These are phyloP conservation scores for Boeremia exigua DNA, from an alignment of 2,329 filamentous ascomycete genomes.

Conservation along the genomic window DNA sequence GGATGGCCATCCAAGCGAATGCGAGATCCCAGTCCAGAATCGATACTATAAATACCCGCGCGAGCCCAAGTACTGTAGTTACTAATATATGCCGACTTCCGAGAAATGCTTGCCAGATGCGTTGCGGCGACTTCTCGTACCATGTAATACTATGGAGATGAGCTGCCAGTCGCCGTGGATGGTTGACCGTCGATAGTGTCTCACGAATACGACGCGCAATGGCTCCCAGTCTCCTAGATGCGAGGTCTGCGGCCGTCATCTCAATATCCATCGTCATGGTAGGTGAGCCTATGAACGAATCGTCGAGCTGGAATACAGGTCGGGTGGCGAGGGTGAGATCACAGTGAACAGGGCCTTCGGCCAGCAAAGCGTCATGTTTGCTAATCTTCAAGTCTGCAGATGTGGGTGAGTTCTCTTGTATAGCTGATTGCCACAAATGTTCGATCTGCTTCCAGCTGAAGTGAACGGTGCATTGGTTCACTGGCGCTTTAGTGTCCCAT, in stretches of 20 bases:
- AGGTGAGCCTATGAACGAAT: slow-evolving; percentile 9
- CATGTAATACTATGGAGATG: slow-evolving; percentile 17
- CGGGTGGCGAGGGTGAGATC: slow-evolving; percentile 15
- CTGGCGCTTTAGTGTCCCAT: slow-evolving; percentile 7
- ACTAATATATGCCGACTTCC: slow-evolving; percentile 16
- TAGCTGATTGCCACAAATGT: neutral
- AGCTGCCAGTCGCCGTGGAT: neutral
- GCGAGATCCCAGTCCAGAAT: slow-evolving; percentile 10
- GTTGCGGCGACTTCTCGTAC: slow-evolving; percentile 17
- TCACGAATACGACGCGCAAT: neutral
- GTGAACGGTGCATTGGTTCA: slow-evolving; percentile 13
- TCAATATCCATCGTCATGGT: slow-evolving; percentile 18
- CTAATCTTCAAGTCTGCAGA: slow-evolving; percentile 4
- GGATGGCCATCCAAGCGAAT: slow-evolving; percentile 15
- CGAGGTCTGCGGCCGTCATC: slow-evolving; percentile 2
- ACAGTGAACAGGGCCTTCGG: slow-evolving; percentile 13
- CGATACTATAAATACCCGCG: slow-evolving; percentile 8
- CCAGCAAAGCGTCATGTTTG: slow-evolving; percentile 19
- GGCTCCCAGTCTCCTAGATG: neutral
- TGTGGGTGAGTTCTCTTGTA: neutral
- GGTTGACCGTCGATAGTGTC: slow-evolving; percentile 6
- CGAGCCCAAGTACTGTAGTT: slow-evolving; percentile 19
- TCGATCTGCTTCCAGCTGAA: slow-evolving; percentile 9
- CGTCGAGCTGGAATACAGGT: slow-evolving; percentile 6
- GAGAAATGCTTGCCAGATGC: slow-evolving; percentile 17